Evolutionary conservation across 2,329 filamentous ascomycete species (phyloP).

Genomic region (Fusarium chaquense): DNA sequence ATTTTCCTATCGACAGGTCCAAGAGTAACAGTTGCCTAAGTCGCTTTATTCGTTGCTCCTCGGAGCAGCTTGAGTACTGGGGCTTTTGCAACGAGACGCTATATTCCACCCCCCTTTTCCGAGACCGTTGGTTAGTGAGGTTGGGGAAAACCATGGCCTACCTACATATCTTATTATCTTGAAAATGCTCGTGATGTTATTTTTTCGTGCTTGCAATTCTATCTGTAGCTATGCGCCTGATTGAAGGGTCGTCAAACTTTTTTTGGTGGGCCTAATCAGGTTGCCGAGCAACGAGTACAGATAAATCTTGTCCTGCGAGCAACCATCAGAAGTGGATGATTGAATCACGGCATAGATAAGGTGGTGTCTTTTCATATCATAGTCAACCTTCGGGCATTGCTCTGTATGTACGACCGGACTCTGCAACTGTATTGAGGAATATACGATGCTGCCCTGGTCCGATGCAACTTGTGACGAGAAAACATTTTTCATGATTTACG

Average conservation of each 20-base stretch:
- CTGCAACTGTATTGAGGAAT: conserved; percentile 15
- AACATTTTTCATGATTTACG: conserved; percentile 17
- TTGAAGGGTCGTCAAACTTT: background rate
- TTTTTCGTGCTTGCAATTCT: background rate
- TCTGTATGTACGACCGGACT: conserved; percentile 2
- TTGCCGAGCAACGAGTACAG: conserved; percentile 2
- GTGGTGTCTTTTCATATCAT: background rate
- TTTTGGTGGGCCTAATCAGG: background rate
- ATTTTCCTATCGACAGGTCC: conserved; percentile 96
- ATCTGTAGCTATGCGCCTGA: background rate
- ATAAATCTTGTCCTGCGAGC: background rate
- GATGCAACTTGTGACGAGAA: background rate
- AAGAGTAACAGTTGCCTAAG: conserved; percentile 76
- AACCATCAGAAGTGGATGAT: background rate
- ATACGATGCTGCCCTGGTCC: conserved; percentile 1
- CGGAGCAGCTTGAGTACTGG: conserved; percentile 73
- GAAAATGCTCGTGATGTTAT: background rate
- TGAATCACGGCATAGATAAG: background rate
- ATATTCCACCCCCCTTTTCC: conserved; percentile 93
- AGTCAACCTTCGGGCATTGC: background rate
- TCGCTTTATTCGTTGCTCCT: conserved; percentile 74
- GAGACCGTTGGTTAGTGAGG: conserved; percentile 91
- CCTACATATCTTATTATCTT: conserved; percentile 67
- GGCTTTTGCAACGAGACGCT: conserved; percentile 71
- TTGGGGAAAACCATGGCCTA: conserved; percentile 87